phyloP scores from a whole-genome alignment of 768 basidiomycete species.

The Baorangia bicolor region DNA sequence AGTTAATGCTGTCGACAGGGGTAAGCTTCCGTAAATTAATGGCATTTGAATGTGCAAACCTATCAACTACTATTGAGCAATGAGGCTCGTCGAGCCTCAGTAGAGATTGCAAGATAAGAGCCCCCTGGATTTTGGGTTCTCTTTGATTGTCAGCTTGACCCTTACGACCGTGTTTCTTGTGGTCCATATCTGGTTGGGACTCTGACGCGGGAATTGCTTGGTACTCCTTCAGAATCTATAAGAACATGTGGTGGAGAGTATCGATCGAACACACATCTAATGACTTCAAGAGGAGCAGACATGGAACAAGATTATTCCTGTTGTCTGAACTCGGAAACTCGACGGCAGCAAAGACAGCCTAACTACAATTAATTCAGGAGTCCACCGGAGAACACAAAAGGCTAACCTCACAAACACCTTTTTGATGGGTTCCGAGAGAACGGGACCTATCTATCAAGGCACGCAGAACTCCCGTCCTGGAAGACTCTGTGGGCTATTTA shows the following conservation, averaged over 20 bases:
- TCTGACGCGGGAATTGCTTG: slow-evolving; percentile 8
- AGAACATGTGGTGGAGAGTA: background rate
- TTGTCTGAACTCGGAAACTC: slow-evolving; percentile 51
- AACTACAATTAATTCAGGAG: slow-evolving; percentile 5
- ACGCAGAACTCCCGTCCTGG: slow-evolving; percentile 75
- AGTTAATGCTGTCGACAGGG: slow-evolving; percentile 47
- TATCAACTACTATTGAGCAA: slow-evolving; percentile 65
- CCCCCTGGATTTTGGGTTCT: slow-evolving; percentile 80
- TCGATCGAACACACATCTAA: slow-evolving; percentile 41
- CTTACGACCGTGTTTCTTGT: slow-evolving; percentile 14
- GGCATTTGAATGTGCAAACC: slow-evolving; percentile 41
- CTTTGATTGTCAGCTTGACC: slow-evolving; percentile 35
- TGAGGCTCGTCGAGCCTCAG: slow-evolving; percentile 66
- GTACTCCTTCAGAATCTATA: slow-evolving; percentile 24
- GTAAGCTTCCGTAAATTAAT: slow-evolving; percentile 5
- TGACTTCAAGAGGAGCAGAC: slow-evolving; percentile 56
- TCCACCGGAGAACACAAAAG: background rate
- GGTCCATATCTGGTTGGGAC: slow-evolving; percentile 9
- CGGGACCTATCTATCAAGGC: slow-evolving; percentile 70
- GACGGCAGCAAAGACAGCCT: slow-evolving; percentile 66
- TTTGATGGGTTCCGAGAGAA: slow-evolving; percentile 44
- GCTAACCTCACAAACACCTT: slow-evolving; percentile 57
- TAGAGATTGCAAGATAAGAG: slow-evolving; percentile 80
- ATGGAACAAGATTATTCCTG: slow-evolving; percentile 57
- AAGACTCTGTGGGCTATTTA: slow-evolving; percentile 45